phyloP scores from a whole-genome alignment of 176 grass and related monocot species.

The Paspalum vaginatum region DNA sequence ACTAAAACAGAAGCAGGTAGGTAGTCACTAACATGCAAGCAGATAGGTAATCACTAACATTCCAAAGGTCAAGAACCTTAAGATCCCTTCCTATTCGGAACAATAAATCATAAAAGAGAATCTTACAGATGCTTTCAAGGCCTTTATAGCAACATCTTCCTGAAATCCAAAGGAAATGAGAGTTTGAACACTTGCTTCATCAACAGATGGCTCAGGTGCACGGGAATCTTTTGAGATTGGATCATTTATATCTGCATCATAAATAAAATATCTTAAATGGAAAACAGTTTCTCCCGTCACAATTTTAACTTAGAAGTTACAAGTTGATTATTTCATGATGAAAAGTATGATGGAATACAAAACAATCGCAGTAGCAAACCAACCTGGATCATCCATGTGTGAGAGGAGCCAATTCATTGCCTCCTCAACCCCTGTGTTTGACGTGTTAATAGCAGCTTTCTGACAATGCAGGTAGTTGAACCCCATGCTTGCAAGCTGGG shows the following conservation, averaged over 20 bases:
- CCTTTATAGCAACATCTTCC: constrained; percentile 83
- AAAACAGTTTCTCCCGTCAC: background rate
- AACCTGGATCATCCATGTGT: constrained; percentile 96
- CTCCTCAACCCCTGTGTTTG: constrained; percentile 87
- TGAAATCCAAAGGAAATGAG: constrained; percentile 93
- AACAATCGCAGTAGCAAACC: constrained; percentile 15
- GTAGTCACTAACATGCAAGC: background rate
- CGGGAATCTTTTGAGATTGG: constrained; percentile 63
- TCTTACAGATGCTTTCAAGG: constrained; percentile 92
- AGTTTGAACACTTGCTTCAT: constrained; percentile 89
- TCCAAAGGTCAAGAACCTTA: background rate
- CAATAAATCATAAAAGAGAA: constrained; percentile 13
- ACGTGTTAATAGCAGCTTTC: constrained; percentile 94
- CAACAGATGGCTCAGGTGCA: constrained; percentile 54
- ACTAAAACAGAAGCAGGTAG: background rate
- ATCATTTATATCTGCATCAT: constrained; percentile 82
- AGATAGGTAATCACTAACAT: constrained; percentile 10
- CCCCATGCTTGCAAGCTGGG: constrained; percentile 88
- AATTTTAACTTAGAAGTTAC: background rate
- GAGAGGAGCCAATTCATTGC: constrained; percentile 95
- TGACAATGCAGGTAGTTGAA: constrained; percentile 96
- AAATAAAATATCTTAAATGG: constrained; percentile 7
- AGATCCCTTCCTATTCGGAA: background rate
- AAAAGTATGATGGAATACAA: background rate
- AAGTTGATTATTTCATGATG: background rate